Conservation (phyloP, 257 asterid genomes). For the Oldenlandia corymbosa region DNA sequence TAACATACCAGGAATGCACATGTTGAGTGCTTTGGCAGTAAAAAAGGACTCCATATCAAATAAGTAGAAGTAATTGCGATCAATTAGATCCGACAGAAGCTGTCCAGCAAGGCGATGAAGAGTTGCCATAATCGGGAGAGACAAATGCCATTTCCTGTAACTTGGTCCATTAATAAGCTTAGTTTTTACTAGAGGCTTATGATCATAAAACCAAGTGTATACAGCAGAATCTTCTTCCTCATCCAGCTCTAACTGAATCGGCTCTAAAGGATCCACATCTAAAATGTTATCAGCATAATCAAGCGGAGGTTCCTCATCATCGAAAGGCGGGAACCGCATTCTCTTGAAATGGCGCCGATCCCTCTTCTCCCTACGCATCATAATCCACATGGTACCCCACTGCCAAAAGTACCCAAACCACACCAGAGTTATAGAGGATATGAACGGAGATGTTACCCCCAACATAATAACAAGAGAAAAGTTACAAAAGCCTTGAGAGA, state of each 20-base stretch:
- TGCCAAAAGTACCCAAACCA: conserved; percentile 19
- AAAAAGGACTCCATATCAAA: conserved; percentile 98
- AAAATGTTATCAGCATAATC: conserved; percentile 96
- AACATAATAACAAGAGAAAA: background rate
- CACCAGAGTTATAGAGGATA: background rate
- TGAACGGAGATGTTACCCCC: background rate
- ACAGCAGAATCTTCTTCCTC: conserved; percentile 99
- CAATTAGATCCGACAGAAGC: conserved; percentile 88
- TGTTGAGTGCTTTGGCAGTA: conserved; percentile 93
- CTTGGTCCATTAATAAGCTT: conserved; percentile 98
- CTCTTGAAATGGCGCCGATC: conserved; percentile 97
- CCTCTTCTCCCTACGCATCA: conserved; percentile 99
- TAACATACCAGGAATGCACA: conserved; percentile 91
- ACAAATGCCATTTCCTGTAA: conserved; percentile 95
- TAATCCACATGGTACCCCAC: conserved; percentile 99
- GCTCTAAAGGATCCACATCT: conserved; percentile 97
- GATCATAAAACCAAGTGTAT: conserved; percentile 96
- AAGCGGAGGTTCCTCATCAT: conserved; percentile 96
- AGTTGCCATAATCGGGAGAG: conserved; percentile 97
- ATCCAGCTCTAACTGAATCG: conserved; percentile 91
- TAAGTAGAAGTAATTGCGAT: conserved; percentile 85
- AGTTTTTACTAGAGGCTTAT: conserved; percentile 92
- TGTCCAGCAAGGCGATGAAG: conserved; percentile 98
- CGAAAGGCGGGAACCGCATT: conserved; percentile 98
- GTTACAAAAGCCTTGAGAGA: background rate